Conservation (phyloP, 2,329 filamentous ascomycete genomes). For the Anisogramma anomala region DNA sequence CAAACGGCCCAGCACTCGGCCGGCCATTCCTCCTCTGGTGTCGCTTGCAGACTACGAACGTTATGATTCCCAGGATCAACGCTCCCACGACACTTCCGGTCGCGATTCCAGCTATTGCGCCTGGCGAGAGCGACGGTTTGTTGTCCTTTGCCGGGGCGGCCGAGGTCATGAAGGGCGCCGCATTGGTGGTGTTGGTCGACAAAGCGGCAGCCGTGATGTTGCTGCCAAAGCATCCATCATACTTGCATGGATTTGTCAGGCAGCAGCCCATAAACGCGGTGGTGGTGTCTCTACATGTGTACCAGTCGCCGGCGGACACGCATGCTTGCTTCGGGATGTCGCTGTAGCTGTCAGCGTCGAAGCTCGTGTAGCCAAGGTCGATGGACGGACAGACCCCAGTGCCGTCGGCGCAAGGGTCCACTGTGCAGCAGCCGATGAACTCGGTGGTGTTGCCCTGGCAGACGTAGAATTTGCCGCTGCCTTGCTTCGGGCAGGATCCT, state of each 20-base stretch:
- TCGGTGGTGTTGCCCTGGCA: constrained; percentile 21
- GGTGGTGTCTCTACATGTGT: constrained; percentile 20
- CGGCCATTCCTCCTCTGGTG: neutral
- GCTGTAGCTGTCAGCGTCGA: constrained; percentile 18
- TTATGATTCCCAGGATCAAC: neutral
- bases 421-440: constrained; percentile 31
- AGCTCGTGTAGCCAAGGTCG: constrained; percentile 21
- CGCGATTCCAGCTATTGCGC: constrained; percentile 15
- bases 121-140: constrained; percentile 5
- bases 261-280: constrained; percentile 32
- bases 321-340: constrained; percentile 25
- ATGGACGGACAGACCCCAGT: constrained; percentile 24
- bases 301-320: constrained; percentile 21
- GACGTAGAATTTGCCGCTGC: constrained; percentile 25
- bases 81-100: constrained; percentile 9
- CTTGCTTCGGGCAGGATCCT: constrained; percentile 19
- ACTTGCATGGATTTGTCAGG: constrained; percentile 23
- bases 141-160: neutral
- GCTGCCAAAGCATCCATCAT: constrained; percentile 16
- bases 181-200: constrained; percentile 14
- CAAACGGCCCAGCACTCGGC: neutral
- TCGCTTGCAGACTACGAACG: constrained; percentile 1
- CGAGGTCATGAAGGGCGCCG: constrained; percentile 16
- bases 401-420: constrained; percentile 24
- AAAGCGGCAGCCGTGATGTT: constrained; percentile 20